Conservation (phyloP, 257 asterid genomes). For the Gardenia jasminoides region DNA sequence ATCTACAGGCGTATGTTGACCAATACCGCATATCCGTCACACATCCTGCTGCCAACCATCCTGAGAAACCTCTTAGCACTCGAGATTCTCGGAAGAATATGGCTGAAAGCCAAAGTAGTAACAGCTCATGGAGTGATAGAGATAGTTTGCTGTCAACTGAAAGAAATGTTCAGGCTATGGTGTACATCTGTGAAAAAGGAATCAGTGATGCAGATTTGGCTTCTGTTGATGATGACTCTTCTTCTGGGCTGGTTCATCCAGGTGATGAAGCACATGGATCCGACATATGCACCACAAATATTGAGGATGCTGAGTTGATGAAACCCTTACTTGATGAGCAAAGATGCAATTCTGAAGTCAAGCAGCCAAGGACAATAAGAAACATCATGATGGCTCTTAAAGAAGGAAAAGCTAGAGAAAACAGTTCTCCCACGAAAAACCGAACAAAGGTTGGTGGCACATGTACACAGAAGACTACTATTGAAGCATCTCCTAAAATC, state of each 20-base stretch:
- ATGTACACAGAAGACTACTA: constrained; percentile 37
- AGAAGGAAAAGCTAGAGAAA: constrained; percentile 83
- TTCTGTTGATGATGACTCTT: constrained; percentile 45
- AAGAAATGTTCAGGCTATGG: constrained; percentile 33
- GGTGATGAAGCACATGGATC: constrained; percentile 34
- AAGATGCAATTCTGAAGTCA: constrained; percentile 37
- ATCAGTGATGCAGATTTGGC: constrained; percentile 34
- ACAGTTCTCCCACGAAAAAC: constrained; percentile 76
- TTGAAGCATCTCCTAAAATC: constrained; percentile 62
- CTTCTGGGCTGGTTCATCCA: constrained; percentile 24
- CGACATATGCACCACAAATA: constrained; percentile 25
- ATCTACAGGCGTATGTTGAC: constrained; percentile 72
- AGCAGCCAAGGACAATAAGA: constrained; percentile 68
- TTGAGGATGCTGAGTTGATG: constrained; percentile 38
- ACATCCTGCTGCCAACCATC: constrained; percentile 28
- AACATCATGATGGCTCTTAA: constrained; percentile 76
- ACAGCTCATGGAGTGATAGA: constrained; percentile 89
- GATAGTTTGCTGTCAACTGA: constrained; percentile 65
- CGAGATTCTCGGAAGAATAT: constrained; percentile 48
- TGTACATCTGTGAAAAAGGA: constrained; percentile 40
- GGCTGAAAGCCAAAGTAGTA: constrained; percentile 94
- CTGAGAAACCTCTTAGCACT: constrained; percentile 45
- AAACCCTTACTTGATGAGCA: constrained; percentile 36
- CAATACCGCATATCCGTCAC: constrained; percentile 65
- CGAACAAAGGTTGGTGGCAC: constrained; percentile 38